Evolutionary conservation across 2,329 filamentous ascomycete genomes (phyloP), one percentile per base, ranked within the genome.

Genomic region (Tolypocladium tropicale): DNA sequence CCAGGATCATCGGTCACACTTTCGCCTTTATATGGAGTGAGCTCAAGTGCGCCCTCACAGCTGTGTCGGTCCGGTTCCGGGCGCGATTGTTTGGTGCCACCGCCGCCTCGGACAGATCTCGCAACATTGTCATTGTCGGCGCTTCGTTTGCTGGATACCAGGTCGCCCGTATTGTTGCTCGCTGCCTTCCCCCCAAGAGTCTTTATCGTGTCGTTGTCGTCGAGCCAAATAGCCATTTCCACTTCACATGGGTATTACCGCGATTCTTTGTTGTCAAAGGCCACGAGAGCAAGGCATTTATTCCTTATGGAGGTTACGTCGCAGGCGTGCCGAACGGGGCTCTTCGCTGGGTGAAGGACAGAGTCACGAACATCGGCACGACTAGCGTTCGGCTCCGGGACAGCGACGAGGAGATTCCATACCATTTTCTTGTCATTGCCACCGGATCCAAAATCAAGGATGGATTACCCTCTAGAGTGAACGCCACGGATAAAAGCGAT

Each of bases 231-330:
- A 77, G 74, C 4, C 82, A 85, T 65, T 82, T 85, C 65, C 78
- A 85, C 59, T 83, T 80, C 61, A 78, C 79, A 0, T 86, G 81
- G 74, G 75, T 78, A 14, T 74, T 85, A 39, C 83, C 83, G 0
- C 75, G 83, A 4, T 83, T 79, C 63, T 79, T 75, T 43, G 81
- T 85, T 16, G 70, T 80, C 6, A 67, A 72, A n/a, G 66, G 66
- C 23, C 77, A 83, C 51, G 82, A 84, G 58, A 67, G 79, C 56
- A 80, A 80, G 61, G 80, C 80, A 0, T 85, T 85, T 58, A 79
- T 86, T 48, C 82, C 83, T 0, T 85, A 84, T 57, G 74, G 73
- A 0, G 68, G 68, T 4, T 70, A 75, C 43, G 61, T 79, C 3
- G 65, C 63, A 1, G 60, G 59, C 0, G 70, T 65, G 4, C 68